Conservation (phyloP, 2,329 filamentous ascomycete species). For the Geosmithia flava region DNA sequence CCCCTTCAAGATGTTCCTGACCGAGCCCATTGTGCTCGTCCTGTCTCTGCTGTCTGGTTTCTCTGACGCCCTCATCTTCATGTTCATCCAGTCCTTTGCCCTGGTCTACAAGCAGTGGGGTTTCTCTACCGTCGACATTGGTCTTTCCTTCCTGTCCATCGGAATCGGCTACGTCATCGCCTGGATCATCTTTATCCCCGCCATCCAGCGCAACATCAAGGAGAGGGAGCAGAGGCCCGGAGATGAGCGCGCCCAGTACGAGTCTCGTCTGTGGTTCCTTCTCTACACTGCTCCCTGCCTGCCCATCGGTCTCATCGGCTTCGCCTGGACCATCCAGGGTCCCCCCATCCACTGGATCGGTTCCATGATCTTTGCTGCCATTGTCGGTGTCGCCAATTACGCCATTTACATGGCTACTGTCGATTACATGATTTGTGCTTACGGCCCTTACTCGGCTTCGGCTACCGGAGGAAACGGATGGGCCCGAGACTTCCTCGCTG, state of each 20-base stretch:
- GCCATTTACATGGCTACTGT: slow-evolving; percentile 66
- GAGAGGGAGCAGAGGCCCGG: slow-evolving; percentile 36
- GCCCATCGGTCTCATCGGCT: slow-evolving; percentile 56
- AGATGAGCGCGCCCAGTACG: slow-evolving; percentile 52
- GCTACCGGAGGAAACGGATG: slow-evolving; percentile 69
- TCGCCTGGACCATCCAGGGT: slow-evolving; percentile 55
- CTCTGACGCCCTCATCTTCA: slow-evolving; percentile 65
- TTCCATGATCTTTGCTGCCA: slow-evolving; percentile 48
- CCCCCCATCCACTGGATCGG: slow-evolving; percentile 56
- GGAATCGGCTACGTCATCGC: slow-evolving; percentile 53
- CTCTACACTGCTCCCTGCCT: slow-evolving; percentile 48
- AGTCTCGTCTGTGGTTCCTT: slow-evolving; percentile 53
- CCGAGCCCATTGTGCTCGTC: slow-evolving; percentile 61
- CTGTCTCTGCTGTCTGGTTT: slow-evolving; percentile 62
- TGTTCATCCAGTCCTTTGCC: slow-evolving; percentile 60
- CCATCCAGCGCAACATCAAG: slow-evolving; percentile 39
- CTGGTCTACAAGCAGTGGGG: slow-evolving; percentile 58
- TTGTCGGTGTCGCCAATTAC: slow-evolving; percentile 65
- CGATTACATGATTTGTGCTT: slow-evolving; percentile 66
- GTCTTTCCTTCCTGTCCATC: slow-evolving; percentile 53
- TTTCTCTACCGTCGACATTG: slow-evolving; percentile 43
- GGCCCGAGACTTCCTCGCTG: slow-evolving; percentile 60
- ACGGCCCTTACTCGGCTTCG: slow-evolving; percentile 60
- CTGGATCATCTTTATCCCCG: slow-evolving; percentile 46
- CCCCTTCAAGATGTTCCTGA: slow-evolving; percentile 62